Conservation (phyloP, 257 asterid species). For the Fraxinus quadrangulata region DNA sequence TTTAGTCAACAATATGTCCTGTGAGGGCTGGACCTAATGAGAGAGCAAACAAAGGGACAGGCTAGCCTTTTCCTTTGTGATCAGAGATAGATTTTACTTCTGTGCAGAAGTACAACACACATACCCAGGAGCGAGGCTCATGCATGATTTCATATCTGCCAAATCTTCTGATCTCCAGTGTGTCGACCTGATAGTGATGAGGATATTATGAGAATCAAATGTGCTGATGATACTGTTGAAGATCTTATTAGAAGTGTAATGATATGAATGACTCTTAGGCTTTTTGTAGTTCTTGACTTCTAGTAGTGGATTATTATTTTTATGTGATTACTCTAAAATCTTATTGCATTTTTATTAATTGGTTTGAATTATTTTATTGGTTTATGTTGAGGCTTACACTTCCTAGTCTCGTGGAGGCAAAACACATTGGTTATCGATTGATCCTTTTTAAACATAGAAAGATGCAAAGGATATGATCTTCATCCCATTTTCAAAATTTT, state of each 20-base stretch:
- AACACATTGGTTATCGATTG: not conserved
- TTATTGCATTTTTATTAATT: not conserved
- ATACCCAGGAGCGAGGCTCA: not conserved
- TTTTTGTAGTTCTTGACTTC: not conserved
- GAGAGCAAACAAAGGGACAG: not conserved
- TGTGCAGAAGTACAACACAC: not conserved
- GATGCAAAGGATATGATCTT: not conserved
- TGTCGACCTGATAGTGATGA: not conserved
- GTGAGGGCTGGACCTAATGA: not conserved
- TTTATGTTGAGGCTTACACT: not conserved
- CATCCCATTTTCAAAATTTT: not conserved
- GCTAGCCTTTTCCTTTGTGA: conserved; percentile 2
- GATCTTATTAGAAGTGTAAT: not conserved
- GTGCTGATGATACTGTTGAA: not conserved
- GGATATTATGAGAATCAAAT: not conserved
- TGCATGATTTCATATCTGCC: not conserved
- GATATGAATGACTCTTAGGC: not conserved
- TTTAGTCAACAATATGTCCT: conserved; percentile 13
- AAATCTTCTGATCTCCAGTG: not conserved
- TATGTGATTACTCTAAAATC: not conserved
- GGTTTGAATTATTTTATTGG: not conserved
- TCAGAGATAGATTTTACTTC: not conserved
- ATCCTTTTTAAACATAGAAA: not conserved
- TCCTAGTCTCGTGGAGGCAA: not conserved
- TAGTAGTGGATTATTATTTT: not conserved